phyloP scores from a whole-genome alignment of 768 basidiomycete genomes.

The Sporobolomyces roseus region DNA sequence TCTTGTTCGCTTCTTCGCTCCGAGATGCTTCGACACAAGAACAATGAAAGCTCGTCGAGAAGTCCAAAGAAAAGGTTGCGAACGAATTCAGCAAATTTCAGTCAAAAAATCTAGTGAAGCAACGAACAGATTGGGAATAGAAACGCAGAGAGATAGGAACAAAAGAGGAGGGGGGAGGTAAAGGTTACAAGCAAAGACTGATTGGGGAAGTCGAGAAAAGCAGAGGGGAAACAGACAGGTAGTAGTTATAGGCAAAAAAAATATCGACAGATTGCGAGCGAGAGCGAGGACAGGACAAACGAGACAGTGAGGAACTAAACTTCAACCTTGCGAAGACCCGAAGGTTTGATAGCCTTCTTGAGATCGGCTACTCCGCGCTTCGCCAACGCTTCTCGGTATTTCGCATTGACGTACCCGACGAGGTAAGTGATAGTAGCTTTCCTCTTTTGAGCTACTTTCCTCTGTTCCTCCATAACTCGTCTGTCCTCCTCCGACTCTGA shows the following conservation, averaged over 20 bases:
- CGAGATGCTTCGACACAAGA: too few species aligned
- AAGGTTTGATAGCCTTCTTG: slow-evolving; percentile 12
- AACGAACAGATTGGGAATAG: too few species aligned
- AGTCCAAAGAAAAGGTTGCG: too few species aligned
- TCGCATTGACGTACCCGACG: slow-evolving; percentile 30
- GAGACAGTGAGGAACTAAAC: too few species aligned
- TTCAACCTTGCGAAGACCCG: background rate
- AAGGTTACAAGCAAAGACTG: background rate
- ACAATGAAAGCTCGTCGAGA: too few species aligned
- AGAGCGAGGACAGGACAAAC: too few species aligned
- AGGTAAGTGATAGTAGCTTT: slow-evolving; percentile 31
- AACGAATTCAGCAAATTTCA: too few species aligned
- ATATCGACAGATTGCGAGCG: too few species aligned
- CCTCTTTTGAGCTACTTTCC: slow-evolving; percentile 1
- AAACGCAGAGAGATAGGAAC: too few species aligned
- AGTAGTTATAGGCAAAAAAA: background rate
- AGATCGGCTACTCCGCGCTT: slow-evolving; percentile 12
- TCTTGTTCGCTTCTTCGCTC: too few species aligned
- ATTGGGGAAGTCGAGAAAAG: background rate
- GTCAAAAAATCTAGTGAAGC: too few species aligned
- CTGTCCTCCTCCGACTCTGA: background rate
- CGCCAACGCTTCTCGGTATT: slow-evolving; percentile 28
- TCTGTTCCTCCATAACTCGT: background rate
- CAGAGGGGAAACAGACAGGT: background rate
- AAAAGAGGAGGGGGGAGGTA: background rate